Evolutionary conservation across 257 asterid genomes (phyloP), one percentile per base, ranked within the genome.

Genomic region (Parsonsia alboflavescens): DNA sequence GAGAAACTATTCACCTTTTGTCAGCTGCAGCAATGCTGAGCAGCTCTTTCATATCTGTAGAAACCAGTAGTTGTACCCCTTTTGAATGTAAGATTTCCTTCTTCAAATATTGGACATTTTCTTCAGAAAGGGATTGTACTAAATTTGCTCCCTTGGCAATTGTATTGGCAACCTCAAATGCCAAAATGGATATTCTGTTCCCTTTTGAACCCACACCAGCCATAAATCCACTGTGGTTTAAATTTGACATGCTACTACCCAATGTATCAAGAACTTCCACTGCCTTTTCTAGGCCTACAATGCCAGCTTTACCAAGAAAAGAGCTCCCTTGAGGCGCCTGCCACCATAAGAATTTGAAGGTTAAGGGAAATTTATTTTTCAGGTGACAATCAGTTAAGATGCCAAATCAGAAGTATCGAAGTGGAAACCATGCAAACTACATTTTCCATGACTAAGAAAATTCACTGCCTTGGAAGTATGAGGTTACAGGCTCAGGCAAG

Each of bases 161-260:
- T 65, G 99, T 95, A 84, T 96, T 96, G 22, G 99, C 98, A 78
- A 96, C 97, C 83, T 96, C 99, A 74, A 93, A 96, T 49, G 99
- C 90, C 83, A 96, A 84, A 62, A 96, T 96, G 12, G 84, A 41
- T 73, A 96, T 82, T 82, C 83, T 87, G 80, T 89, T 91, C 79
- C 96, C 96, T 82, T 96, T 87, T 76, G 96, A 80, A 70, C 93
- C 67, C 80, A 84, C 85, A 30, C 94, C 91, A 11, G 92, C 77
- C 9, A 86, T 81, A 84, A 96, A 96, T 26, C 99, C 99, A 70
- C 98, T 89, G 26, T 93, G 72, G 79, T 96, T 93, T 77, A 95
- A 87, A 82, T 88, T 96, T 70, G 97, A 90, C 98, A 96, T 85
- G 91, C 97, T 92, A 85, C 98, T 96, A 68, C 99, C 99, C 74